phyloP scores from a whole-genome alignment of 2,329 filamentous ascomycete species.

The Fusarium fracticaudum region DNA sequence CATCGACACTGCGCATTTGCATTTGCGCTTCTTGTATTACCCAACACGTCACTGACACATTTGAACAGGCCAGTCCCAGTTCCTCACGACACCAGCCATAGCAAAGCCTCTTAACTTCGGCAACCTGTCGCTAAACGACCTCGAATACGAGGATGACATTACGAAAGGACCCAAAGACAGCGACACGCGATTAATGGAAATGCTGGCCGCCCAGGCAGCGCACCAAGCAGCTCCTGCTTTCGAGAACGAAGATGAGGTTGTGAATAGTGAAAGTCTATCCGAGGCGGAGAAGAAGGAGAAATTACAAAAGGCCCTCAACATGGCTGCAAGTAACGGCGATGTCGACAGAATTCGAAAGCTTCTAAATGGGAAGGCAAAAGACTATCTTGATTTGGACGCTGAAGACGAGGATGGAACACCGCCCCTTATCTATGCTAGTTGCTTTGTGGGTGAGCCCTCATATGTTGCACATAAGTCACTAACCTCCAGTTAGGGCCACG shows the following conservation, averaged over 20 bases:
- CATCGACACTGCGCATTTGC: constrained; percentile 18
- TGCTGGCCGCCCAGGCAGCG: constrained; percentile 91
- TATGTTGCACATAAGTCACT: not conserved
- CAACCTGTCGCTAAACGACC: constrained; percentile 84
- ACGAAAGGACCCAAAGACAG: constrained; percentile 73
- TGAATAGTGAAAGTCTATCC: constrained; percentile 77
- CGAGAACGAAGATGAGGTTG: constrained; percentile 82
- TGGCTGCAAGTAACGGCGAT: constrained; percentile 97
- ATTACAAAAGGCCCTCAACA: constrained; percentile 88
- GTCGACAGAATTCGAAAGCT: constrained; percentile 81
- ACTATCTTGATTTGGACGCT: constrained; percentile 84
- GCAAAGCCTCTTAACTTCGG: constrained; percentile 85
- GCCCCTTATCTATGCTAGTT: constrained; percentile 97
- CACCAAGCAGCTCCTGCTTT: constrained; percentile 78
- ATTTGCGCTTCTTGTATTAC: constrained; percentile 27
- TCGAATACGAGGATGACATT: constrained; percentile 72
- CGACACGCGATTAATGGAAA: constrained; percentile 90
- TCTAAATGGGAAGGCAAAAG: constrained; percentile 75
- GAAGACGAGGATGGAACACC: constrained; percentile 94
- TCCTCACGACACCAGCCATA: constrained; percentile 85
- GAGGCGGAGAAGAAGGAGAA: constrained; percentile 80
- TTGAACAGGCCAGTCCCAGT: constrained; percentile 86
- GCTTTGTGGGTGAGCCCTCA: constrained; percentile 74
- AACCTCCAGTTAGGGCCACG: constrained; percentile 72
- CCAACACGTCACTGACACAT: constrained; percentile 41